Percentiles rank a stretch among this genome's conserved stretches.
These are phyloP conservation scores for Aegilops speltoides DNA, from an alignment of 176 grass and related monocot genomes.

Conservation along the genomic window DNA sequence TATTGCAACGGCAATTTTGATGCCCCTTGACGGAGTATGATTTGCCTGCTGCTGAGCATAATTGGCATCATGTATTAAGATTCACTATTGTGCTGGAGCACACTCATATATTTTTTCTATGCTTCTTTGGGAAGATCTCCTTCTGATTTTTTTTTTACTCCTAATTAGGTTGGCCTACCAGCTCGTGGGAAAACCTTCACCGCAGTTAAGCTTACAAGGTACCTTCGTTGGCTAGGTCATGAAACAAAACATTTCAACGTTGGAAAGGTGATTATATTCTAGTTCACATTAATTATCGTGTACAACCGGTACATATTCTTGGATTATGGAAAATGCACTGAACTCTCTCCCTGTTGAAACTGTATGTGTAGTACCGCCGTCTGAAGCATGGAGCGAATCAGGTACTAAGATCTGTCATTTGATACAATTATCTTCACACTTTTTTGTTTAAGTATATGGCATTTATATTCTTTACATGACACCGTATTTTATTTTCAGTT, in stretches of 20 bases:
- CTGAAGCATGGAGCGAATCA: constrained; percentile 97
- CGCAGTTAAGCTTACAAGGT: constrained; percentile 96
- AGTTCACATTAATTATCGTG: constrained; percentile 18
- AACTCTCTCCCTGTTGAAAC: constrained; percentile 33
- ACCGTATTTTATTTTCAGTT: constrained; percentile 8
- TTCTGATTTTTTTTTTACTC: constrained; percentile 30
- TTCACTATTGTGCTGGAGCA: not conserved
- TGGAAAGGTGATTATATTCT: constrained; percentile 79
- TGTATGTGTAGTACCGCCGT: constrained; percentile 82
- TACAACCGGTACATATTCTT: constrained; percentile 18
- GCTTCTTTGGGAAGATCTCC: constrained; percentile 22
- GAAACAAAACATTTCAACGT: constrained; percentile 99
- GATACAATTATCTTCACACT: not conserved
- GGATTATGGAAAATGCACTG: constrained; percentile 26
- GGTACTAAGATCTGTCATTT: constrained; percentile 49
- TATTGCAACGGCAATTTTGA: not conserved
- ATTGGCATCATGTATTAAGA: constrained; percentile 5
- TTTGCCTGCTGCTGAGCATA: constrained; percentile 8
- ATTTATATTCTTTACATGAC: constrained; percentile 16
- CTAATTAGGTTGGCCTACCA: constrained; percentile 85
- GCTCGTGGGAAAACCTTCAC: constrained; percentile 98
- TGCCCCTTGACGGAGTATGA: not conserved
- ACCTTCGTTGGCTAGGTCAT: constrained; percentile 96
- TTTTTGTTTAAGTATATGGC: not conserved
- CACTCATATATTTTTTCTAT: constrained; percentile 20